These are phyloP conservation scores for Dimocarpus longan DNA, from an alignment of 345 rosid species.

Conservation along the genomic window DNA sequence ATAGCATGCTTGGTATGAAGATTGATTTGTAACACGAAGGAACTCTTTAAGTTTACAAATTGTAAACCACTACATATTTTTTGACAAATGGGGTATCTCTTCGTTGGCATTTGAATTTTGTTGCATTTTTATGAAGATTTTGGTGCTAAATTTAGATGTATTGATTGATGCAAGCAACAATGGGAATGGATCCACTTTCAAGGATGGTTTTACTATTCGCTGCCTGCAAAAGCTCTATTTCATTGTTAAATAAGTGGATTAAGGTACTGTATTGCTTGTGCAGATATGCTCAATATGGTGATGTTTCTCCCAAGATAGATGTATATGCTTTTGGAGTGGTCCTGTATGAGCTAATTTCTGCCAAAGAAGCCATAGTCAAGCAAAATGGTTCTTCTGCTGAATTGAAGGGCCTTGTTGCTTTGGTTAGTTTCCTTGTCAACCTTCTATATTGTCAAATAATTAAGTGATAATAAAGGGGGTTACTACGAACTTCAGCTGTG, in stretches of 20 bases:
- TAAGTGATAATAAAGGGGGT: neutral
- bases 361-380: conserved; percentile 84
- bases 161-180: neutral
- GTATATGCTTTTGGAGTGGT: conserved; percentile 97
- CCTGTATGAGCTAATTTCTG: conserved; percentile 91
- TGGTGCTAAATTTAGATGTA: neutral
- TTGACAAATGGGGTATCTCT: too few species aligned
- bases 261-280: conserved; percentile 19
- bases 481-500: neutral
- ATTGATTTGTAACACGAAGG: neutral
- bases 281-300: conserved; percentile 88
- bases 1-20: neutral
- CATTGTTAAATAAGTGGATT: neutral
- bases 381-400: conserved; percentile 48
- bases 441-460: conserved; percentile 3
- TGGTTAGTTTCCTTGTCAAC: conserved; percentile 53
- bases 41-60: neutral
- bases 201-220: neutral
- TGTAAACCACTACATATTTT: neutral
- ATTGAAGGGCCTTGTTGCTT: conserved; percentile 80
- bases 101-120: too few species aligned
- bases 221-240: neutral
- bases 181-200: neutral
- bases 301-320: conserved; percentile 89
- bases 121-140: too few species aligned